A percentile compares a stretch with the other conserved stretches of the same genome.
Conservation (phyloP, 495 filamentous ascomycete genomes). For the Lasiosphaeria ovina region DNA sequence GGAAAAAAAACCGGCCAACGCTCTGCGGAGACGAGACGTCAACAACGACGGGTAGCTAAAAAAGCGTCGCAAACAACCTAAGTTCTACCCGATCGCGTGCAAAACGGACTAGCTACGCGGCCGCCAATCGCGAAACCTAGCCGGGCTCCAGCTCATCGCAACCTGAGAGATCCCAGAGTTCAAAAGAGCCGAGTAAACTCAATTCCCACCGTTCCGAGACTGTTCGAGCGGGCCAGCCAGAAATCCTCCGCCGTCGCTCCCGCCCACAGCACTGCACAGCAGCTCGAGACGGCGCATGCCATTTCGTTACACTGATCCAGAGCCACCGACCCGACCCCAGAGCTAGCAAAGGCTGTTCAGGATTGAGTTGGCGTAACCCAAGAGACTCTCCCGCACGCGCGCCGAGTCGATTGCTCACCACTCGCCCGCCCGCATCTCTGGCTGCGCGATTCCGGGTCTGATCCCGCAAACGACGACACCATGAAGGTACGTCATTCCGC, state of each 20-base stretch:
- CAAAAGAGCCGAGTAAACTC: slow-evolving; percentile 11
- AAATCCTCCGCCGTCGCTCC: slow-evolving; percentile 15
- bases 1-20: neutral
- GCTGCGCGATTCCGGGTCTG: slow-evolving; percentile 10
- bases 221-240: neutral
- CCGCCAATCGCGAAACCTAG: neutral
- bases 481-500: slow-evolving; percentile 52
- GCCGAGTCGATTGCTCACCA: slow-evolving; percentile 25
- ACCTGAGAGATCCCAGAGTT: neutral
- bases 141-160: neutral
- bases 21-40: neutral
- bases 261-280: slow-evolving; percentile 2
- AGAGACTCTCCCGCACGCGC: slow-evolving; percentile 17
- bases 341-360: slow-evolving; percentile 14
- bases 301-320: slow-evolving; percentile 34
- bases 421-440: slow-evolving; percentile 13
- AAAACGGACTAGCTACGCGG: neutral
- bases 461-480: slow-evolving; percentile 27
- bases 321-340: slow-evolving; percentile 12
- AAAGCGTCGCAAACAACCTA: neutral
- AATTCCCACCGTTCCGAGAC: neutral
- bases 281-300: slow-evolving; percentile 19
- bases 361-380: slow-evolving; percentile 29
- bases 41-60: neutral
- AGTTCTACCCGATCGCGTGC: neutral